These are phyloP conservation scores for Fusarium camptoceras DNA, from an alignment of 2,329 filamentous ascomycete genomes.

Conservation along the genomic window DNA sequence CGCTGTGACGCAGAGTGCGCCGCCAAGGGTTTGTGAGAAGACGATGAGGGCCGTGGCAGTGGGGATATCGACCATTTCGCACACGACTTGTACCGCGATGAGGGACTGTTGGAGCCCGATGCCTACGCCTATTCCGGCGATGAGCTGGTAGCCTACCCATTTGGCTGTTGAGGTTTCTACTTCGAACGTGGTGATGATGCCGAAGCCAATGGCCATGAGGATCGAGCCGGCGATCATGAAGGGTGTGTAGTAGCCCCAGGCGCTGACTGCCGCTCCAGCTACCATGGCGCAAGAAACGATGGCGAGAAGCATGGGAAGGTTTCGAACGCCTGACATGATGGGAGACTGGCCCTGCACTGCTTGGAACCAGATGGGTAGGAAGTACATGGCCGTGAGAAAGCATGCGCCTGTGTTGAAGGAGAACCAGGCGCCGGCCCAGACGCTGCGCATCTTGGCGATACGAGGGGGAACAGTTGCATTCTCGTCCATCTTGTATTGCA, in stretches of 20 bases:
- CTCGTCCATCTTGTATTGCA: conserved; percentile 56
- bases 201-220: conserved; percentile 53
- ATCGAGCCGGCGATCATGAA: conserved; percentile 55
- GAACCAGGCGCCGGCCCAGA: conserved; percentile 53
- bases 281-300: conserved; percentile 52
- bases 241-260: conserved; percentile 59
- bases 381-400: conserved; percentile 52
- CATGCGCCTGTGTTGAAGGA: conserved; percentile 55
- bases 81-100: conserved; percentile 57
- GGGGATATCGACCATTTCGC: conserved; percentile 46
- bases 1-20: conserved; percentile 61
- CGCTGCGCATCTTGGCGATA: conserved; percentile 55
- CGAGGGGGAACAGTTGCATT: conserved; percentile 58
- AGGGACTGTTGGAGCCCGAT: conserved; percentile 59
- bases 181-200: conserved; percentile 57
- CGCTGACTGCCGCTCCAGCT: conserved; percentile 52
- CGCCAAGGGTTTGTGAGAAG: conserved; percentile 54
- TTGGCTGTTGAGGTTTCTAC: conserved; percentile 49
- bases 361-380: conserved; percentile 61
- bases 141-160: conserved; percentile 60
- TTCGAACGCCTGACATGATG: conserved; percentile 55
- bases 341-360: conserved; percentile 56
- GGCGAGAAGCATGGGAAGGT: conserved; percentile 55
- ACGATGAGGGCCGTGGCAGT: conserved; percentile 54
- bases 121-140: conserved; percentile 53